Conservation (phyloP, 2,329 filamentous ascomycete genomes). For the Alternaria ethzedia region DNA sequence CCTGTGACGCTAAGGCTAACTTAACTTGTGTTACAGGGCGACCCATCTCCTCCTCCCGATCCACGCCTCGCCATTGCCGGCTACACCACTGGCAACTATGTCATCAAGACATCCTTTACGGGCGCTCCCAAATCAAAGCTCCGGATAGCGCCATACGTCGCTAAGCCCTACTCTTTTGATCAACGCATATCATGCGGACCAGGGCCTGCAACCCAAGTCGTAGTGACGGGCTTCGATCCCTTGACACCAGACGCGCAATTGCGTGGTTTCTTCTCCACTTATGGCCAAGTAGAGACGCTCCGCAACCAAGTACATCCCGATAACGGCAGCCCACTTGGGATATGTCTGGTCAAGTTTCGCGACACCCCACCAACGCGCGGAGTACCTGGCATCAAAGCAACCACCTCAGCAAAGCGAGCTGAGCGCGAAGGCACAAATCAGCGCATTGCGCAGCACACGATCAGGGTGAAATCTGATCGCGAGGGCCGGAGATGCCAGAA, state of each 20-base stretch:
- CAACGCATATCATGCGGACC: slow-evolving; percentile 83
- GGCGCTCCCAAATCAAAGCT: slow-evolving; percentile 70
- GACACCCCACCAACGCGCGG: slow-evolving; percentile 66
- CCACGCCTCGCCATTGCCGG: slow-evolving; percentile 75
- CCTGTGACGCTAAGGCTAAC: slow-evolving; percentile 51
- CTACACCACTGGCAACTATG: slow-evolving; percentile 60
- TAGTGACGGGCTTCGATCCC: slow-evolving; percentile 96
- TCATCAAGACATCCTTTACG: slow-evolving; percentile 62
- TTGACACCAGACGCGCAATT: slow-evolving; percentile 81
- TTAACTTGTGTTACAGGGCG: slow-evolving; percentile 65
- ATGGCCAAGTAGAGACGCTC: slow-evolving; percentile 86
- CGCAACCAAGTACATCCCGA: slow-evolving; percentile 95
- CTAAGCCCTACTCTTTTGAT: slow-evolving; percentile 84
- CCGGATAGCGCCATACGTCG: slow-evolving; percentile 75
- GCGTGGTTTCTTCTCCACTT: slow-evolving; percentile 75
- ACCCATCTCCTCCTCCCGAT: slow-evolving; percentile 80
- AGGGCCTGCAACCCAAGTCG: slow-evolving; percentile 86
- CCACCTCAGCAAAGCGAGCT: slow-evolving; percentile 81
- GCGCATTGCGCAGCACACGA: slow-evolving; percentile 76
- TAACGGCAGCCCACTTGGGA: slow-evolving; percentile 91
- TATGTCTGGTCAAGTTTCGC: slow-evolving; percentile 88
- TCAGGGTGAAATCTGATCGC: slow-evolving; percentile 87
- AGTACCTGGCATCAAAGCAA: slow-evolving; percentile 66
- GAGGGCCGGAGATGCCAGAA: slow-evolving; percentile 83
- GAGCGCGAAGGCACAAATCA: slow-evolving; percentile 78